Base-by-base conservation (phyloP, 2,329 filamentous ascomycete species). In the Nothophaeocryptopus gaeumannii region DNA sequence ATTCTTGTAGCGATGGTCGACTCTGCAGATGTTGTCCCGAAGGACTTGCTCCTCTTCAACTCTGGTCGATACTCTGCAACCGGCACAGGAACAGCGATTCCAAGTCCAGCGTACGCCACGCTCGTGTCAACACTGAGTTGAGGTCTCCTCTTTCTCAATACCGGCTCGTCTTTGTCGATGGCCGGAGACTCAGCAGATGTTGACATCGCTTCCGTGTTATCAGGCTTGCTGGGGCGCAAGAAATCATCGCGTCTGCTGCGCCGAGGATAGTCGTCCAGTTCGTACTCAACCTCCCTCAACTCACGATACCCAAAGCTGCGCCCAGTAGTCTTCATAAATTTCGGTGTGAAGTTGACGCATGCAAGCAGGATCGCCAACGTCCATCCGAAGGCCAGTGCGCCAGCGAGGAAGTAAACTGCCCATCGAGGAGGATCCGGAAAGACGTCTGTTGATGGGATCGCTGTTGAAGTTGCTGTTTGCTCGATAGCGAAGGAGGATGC, bases 301-400 rank as follows among this genome's bases (percentile, higher is more conserved):
- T 8, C 35, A 14, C 10, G 13, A 34, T 44, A 48, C 8, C 39
- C 44, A 45, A 12, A 29, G 40, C 11, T 37, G 35, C 8, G 13
- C 47, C 12, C 20, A 26, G 20, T 26, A 26, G 20, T 26, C 20
- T 26, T 26, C 20, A 26, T 26, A 7, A 26, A 33, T 34, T 36
- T 39, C 8, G 56, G 47, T 5, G 60, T 58, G 31, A 63, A 62
- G 14, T 61, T 60, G 15, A 50, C 55, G 13, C 59, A 48, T 41
- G 54, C 57, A 1, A 66, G 53, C 8, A 62, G 44, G 1, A 55
- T 33, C 1, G 20, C 20, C 45, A 8, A 58, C 8, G 2, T 32
- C 14, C 51, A 33, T 2, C 46, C 51, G 32, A 63, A 55, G 12
- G 41, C 45, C 11, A 63, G 38, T n/a, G 34, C 37, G 3, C 50